Evolutionary conservation across 345 rosid species (phyloP).

Genomic region (Pugionium cornutum): DNA sequence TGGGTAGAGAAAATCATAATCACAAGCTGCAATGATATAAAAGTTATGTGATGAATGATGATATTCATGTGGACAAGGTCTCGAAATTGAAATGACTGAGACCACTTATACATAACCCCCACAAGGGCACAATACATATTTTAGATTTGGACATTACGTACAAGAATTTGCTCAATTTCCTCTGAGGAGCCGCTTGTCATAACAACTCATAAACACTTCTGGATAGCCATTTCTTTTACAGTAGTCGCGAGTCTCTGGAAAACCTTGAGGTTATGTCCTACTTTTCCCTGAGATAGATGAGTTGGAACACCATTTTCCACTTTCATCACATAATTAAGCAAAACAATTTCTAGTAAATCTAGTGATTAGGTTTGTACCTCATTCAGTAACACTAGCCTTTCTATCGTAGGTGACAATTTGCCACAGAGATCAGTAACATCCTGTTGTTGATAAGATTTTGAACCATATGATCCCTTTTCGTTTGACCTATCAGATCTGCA

Average conservation of each 20-base stretch:
- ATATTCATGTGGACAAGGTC: not conserved
- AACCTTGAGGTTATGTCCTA: constrained; percentile 73
- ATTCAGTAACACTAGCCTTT: constrained; percentile 72
- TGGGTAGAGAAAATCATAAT: not conserved
- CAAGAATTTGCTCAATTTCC: constrained; percentile 4
- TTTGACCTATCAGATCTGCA: constrained; percentile 53
- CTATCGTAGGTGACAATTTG: constrained; percentile 66
- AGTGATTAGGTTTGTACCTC: constrained; percentile 56
- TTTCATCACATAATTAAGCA: constrained; percentile 13
- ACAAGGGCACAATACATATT: not conserved
- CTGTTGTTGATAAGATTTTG: constrained; percentile 45
- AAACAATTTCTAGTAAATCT: not conserved
- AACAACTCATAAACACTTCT: constrained; percentile 31
- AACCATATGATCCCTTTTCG: constrained; percentile 44
- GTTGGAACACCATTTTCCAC: not conserved
- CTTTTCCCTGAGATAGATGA: constrained; percentile 59
- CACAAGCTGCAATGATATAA: too few species aligned
- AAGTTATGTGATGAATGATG: too few species aligned
- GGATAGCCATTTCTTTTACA: constrained; percentile 74
- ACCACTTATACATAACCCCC: constrained; percentile 9
- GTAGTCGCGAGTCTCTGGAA: constrained; percentile 73
- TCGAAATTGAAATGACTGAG: not conserved
- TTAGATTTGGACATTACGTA: constrained; percentile 24
- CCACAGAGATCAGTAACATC: constrained; percentile 55
- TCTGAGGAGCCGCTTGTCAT: not conserved